Percentiles rank a stretch among this genome's conserved stretches.
These are phyloP conservation scores for Aspergillus sp. DNA, from an alignment of 2,329 filamentous ascomycete genomes.

Conservation along the genomic window DNA sequence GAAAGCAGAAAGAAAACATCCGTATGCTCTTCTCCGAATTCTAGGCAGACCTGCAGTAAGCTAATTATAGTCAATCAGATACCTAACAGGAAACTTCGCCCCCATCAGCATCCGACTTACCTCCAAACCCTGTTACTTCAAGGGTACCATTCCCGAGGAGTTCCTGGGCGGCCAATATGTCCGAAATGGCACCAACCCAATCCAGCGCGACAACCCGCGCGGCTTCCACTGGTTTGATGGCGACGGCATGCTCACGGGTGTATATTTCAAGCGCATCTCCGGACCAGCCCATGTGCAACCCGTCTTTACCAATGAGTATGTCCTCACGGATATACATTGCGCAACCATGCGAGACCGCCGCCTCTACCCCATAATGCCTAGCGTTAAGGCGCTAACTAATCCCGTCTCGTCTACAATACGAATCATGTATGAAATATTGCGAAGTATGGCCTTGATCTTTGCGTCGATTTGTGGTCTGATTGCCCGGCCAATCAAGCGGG, in stretches of 20 bases:
- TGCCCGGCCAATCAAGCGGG: slow-evolving; percentile 62
- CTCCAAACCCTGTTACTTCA: slow-evolving; percentile 59
- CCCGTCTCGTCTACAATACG: neutral
- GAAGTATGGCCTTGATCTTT: slow-evolving; percentile 52
- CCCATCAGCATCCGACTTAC: slow-evolving; percentile 56
- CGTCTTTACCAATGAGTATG: slow-evolving; percentile 69
- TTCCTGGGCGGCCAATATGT: slow-evolving; percentile 70
- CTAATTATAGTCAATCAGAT: slow-evolving; percentile 40
- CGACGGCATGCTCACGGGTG: slow-evolving; percentile 72
- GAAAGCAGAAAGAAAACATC: neutral
- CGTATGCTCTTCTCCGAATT: neutral
- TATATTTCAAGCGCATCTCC: slow-evolving; percentile 55
- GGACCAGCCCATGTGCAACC: slow-evolving; percentile 51
- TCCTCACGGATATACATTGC: slow-evolving; percentile 67
- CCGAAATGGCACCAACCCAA: slow-evolving; percentile 70
- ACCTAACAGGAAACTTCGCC: slow-evolving; percentile 69
- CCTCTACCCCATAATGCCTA: slow-evolving; percentile 62
- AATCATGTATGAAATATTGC: neutral
- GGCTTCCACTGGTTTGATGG: slow-evolving; percentile 75
- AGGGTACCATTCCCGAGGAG: slow-evolving; percentile 63
- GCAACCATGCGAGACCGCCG: slow-evolving; percentile 54
- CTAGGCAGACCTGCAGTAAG: too few relatives aligned
- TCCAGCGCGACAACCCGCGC: slow-evolving; percentile 62
- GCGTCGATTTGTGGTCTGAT: slow-evolving; percentile 56
- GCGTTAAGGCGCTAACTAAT: slow-evolving; percentile 52